Evolutionary conservation across 768 basidiomycete genomes (phyloP).

Genomic region (Mycena leptocephala): DNA sequence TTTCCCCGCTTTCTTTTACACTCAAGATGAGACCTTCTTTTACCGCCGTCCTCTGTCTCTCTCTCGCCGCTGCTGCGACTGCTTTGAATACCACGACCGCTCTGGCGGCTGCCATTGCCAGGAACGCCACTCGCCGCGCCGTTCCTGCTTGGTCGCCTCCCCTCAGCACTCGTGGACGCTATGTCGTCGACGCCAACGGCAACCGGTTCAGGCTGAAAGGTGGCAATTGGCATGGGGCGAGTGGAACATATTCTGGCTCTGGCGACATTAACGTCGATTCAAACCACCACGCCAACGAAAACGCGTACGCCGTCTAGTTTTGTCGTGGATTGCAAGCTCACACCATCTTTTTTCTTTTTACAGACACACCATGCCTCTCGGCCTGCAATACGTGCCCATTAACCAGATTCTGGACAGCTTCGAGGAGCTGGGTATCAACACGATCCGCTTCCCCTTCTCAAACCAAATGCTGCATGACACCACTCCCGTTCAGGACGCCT

Average conservation of each 20-base stretch:
- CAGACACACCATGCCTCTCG: conserved; percentile 37
- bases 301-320: conserved; percentile 2
- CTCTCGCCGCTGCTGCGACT: too few species aligned
- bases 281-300: conserved; percentile 27
- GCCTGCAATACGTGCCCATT: conserved; percentile 37
- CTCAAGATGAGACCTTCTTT: too few species aligned
- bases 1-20: too few species aligned
- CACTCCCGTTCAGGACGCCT: conserved; percentile 11
- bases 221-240: conserved; percentile 31
- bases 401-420: conserved; percentile 36
- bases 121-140: conserved; percentile 21
- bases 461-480: conserved; percentile 34
- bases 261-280: conserved; percentile 32
- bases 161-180: conserved; percentile 32
- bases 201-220: conserved; percentile 26
- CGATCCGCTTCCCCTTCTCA: conserved; percentile 33
- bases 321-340: too few species aligned
- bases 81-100: too few species aligned
- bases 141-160: conserved; percentile 13
- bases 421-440: conserved; percentile 28
- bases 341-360: too few species aligned
- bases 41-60: too few species aligned
- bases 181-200: conserved; percentile 27
- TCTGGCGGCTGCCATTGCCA: too few species aligned
- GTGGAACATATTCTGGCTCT: conserved; percentile 26